Percentiles rank a stretch among this genome's conserved stretches.
phyloP scores from a whole-genome alignment of 176 grass and related monocot genomes.

The Cenchrus americanus region DNA sequence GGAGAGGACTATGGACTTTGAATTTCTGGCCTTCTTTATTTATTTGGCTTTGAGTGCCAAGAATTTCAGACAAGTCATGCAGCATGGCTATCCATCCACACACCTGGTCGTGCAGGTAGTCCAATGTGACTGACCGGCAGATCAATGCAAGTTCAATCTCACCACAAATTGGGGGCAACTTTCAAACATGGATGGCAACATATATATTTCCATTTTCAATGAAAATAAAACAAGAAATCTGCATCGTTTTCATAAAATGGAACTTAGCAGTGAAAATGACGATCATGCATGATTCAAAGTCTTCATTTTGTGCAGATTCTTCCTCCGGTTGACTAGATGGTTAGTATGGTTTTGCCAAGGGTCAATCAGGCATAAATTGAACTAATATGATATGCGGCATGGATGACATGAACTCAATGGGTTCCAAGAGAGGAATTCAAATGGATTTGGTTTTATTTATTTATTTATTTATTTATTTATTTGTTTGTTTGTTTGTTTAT shows the following conservation, averaged over 20 bases:
- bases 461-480: no score
- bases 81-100: neutral
- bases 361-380: neutral
- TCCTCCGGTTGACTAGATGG: conserved; percentile 2
- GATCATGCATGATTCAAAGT: neutral
- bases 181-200: conserved; percentile 17
- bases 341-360: neutral
- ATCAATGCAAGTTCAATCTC: conserved; percentile 9
- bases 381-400: neutral
- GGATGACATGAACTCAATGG: neutral
- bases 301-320: neutral
- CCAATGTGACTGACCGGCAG: conserved; percentile 27
- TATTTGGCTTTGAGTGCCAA: conserved; percentile 19
- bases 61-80: conserved; percentile 20
- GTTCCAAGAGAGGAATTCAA: neutral
- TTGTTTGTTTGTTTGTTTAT: no score
- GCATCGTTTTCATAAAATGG: neutral
- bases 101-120: neutral
- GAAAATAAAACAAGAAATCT: neutral
- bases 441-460: neutral
- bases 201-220: no score
- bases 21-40: conserved; percentile 10
- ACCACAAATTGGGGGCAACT: neutral
- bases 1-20: conserved; percentile 13
- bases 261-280: neutral